A percentile compares a stretch with the other conserved stretches of the same genome.
Evolutionary conservation across 2,329 filamentous ascomycete species (phyloP).

Genomic region (Ophiostoma angusticollis): DNA sequence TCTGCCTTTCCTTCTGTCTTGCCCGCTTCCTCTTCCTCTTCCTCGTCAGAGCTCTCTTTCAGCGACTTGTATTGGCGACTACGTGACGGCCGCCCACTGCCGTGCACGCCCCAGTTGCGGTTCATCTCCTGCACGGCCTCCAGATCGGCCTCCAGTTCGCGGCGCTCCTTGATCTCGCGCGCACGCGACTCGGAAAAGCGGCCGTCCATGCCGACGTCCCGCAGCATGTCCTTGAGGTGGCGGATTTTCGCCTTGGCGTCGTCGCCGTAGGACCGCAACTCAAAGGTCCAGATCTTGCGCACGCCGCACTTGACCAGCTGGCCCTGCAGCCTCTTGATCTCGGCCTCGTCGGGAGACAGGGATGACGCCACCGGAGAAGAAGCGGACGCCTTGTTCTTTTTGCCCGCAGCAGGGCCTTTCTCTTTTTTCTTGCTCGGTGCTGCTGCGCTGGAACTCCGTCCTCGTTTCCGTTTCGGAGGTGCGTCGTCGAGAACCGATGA

Average conservation of each 20-base stretch:
- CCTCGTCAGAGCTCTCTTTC: constrained; percentile 26
- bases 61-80: constrained; percentile 22
- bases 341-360: constrained; percentile 56
- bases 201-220: constrained; percentile 75
- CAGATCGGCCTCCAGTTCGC: constrained; percentile 74
- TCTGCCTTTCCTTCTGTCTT: not conserved
- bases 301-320: constrained; percentile 85
- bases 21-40: constrained; percentile 19
- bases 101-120: constrained; percentile 55
- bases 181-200: constrained; percentile 79
- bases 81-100: constrained; percentile 29
- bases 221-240: constrained; percentile 67
- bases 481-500: constrained; percentile 69
- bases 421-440: constrained; percentile 20
- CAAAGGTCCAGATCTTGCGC: constrained; percentile 79
- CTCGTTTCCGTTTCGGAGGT: constrained; percentile 21
- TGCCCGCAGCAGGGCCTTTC: too few species aligned
- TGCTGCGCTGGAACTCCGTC: constrained; percentile 28
- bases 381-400: constrained; percentile 29
- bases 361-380: constrained; percentile 18
- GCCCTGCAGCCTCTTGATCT: constrained; percentile 79
- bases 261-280: constrained; percentile 61
- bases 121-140: constrained; percentile 76
- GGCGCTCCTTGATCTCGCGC: constrained; percentile 70
- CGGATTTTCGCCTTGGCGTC: constrained; percentile 67